Evolutionary conservation across 2,329 filamentous ascomycete species (phyloP).

Genomic region (Ophiostoma sp.): DNA sequence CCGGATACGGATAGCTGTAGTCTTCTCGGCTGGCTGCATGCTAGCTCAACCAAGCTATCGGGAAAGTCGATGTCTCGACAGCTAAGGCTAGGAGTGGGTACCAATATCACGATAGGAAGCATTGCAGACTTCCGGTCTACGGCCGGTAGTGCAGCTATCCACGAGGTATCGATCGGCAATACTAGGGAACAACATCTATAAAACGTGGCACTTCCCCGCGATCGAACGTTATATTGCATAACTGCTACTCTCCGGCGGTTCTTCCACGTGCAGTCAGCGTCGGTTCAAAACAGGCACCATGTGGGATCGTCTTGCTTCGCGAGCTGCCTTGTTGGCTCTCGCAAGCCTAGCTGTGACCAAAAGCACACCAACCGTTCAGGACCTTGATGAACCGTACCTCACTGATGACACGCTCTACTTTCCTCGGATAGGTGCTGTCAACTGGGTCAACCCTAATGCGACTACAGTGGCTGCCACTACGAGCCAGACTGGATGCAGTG

Average conservation of each 20-base stretch:
- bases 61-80: background rate
- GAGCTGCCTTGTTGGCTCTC: background rate
- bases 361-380: background rate
- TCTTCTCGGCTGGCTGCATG: too few species aligned
- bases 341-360: background rate
- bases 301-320: background rate
- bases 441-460: background rate
- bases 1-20: too few species aligned
- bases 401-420: background rate
- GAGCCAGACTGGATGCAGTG: background rate
- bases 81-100: background rate
- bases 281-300: background rate
- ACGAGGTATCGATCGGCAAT: too few species aligned
- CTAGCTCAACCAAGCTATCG: too few species aligned
- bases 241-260: background rate
- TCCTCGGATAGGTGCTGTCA: background rate
- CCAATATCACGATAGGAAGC: background rate
- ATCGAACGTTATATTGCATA: too few species aligned
- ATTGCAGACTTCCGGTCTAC: constrained; percentile 6
- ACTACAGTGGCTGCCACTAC: background rate
- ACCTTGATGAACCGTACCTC: background rate
- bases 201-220: too few species aligned
- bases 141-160: background rate
- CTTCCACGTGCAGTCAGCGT: background rate
- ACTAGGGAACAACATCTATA: too few species aligned